Conservation (phyloP, 2,329 filamentous ascomycete species). For the Talaromyces sp. region DNA sequence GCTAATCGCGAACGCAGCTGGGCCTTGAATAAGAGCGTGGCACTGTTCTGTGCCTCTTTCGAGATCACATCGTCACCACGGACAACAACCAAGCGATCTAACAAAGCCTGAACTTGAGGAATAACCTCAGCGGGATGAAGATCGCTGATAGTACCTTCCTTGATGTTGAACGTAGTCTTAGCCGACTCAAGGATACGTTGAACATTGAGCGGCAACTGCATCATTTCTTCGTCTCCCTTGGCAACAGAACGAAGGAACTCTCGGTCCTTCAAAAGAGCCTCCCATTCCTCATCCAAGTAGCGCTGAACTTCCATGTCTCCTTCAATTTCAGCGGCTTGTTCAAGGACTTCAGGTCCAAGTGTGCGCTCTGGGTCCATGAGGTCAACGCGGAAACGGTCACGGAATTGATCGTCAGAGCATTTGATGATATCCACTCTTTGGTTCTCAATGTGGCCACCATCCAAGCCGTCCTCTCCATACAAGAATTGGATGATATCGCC, state of each 20-base stretch:
- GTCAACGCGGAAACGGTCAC: conserved; percentile 77
- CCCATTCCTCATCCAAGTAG: conserved; percentile 83
- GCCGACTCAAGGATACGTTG: conserved; percentile 85
- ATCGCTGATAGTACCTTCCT: conserved; percentile 78
- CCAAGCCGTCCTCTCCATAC: conserved; percentile 94
- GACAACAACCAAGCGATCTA: conserved; percentile 76
- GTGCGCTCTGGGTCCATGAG: conserved; percentile 66
- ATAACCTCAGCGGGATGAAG: conserved; percentile 84
- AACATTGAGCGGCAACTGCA: conserved; percentile 90
- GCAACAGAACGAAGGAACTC: conserved; percentile 66
- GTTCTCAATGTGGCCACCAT: conserved; percentile 88
- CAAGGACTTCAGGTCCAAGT: conserved; percentile 66
- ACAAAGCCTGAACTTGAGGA: conserved; percentile 66
- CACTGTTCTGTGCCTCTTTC: conserved; percentile 76
- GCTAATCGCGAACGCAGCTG: conserved; percentile 82
- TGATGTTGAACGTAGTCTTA: conserved; percentile 84
- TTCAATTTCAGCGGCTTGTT: conserved; percentile 78
- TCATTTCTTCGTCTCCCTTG: conserved; percentile 72
- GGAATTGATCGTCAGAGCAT: conserved; percentile 71
- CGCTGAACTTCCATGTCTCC: conserved; percentile 85
- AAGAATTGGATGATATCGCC: conserved; percentile 96
- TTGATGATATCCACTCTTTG: conserved; percentile 84
- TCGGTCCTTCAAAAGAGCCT: conserved; percentile 69
- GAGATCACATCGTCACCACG: conserved; percentile 80
- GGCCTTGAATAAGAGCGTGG: conserved; percentile 88